These are phyloP conservation scores for Agaricus blazei DNA, from an alignment of 768 basidiomycete species.

Conservation along the genomic window DNA sequence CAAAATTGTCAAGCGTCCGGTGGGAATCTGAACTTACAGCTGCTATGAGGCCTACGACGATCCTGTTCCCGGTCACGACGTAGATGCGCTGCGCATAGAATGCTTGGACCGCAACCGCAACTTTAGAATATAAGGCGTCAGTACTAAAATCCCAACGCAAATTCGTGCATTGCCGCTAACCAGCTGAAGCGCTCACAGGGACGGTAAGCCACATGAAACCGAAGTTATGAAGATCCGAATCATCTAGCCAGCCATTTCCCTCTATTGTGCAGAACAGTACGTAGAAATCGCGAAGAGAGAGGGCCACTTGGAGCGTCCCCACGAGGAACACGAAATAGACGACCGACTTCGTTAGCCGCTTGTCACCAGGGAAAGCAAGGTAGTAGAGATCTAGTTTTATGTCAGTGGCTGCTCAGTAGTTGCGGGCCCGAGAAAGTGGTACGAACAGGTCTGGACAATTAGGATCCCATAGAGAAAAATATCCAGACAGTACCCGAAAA, in stretches of 20 bases:
- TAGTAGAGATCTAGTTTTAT: background rate
- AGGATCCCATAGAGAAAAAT: conserved; percentile 5
- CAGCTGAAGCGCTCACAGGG: background rate
- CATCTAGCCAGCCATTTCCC: background rate
- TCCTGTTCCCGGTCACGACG: background rate
- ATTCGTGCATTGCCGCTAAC: background rate
- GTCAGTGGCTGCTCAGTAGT: background rate
- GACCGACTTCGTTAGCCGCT: background rate
- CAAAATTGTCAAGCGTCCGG: too few relatives aligned
- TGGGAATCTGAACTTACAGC: background rate
- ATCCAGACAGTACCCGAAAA: conserved; percentile 6
- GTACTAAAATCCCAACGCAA: background rate
- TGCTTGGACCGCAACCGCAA: background rate
- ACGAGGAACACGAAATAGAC: background rate
- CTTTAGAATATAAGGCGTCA: background rate
- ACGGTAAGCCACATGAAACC: conserved; percentile 3
- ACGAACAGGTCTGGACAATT: background rate
- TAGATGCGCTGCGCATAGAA: conserved; percentile 6
- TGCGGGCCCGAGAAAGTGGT: background rate
- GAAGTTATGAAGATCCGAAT: background rate
- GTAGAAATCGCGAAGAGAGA: conserved; percentile 3
- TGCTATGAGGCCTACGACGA: background rate
- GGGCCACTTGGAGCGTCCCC: background rate
- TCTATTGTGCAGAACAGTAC: background rate
- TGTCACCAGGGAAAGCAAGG: conserved; percentile 1